Evolutionary conservation across 306 rosid species (phyloP).

Genomic region (Cucumis melo): DNA sequence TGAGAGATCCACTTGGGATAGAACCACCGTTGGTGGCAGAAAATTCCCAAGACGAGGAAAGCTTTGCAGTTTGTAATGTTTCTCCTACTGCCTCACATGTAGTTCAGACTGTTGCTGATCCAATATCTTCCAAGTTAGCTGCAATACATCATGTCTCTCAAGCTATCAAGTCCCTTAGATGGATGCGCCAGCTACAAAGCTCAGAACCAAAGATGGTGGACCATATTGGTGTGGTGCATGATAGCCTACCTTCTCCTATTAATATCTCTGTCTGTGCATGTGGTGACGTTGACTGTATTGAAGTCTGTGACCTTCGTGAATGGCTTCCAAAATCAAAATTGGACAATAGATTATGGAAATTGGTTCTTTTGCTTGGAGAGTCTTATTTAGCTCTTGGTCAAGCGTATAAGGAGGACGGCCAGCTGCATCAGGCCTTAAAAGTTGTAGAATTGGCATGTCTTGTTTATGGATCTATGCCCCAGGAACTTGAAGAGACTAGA

Average conservation of each 20-base stretch:
- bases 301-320: constrained; percentile 89
- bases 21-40: constrained; percentile 23
- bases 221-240: constrained; percentile 28
- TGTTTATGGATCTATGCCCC: constrained; percentile 96
- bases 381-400: constrained; percentile 90
- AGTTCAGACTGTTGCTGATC: constrained; percentile 81
- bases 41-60: constrained; percentile 21
- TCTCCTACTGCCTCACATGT: constrained; percentile 45
- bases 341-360: constrained; percentile 87
- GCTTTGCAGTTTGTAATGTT: constrained; percentile 27
- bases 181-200: constrained; percentile 86
- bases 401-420: constrained; percentile 75
- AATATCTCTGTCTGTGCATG: constrained; percentile 78
- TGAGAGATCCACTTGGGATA: constrained; percentile 19
- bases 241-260: constrained; percentile 35
- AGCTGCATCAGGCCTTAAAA: constrained; percentile 72
- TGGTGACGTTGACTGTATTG: constrained; percentile 91
- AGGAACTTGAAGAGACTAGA: constrained; percentile 65
- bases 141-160: constrained; percentile 97
- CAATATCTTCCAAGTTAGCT: constrained; percentile 80
- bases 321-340: constrained; percentile 93
- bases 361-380: constrained; percentile 94
- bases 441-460: constrained; percentile 83
- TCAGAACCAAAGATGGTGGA: constrained; percentile 45
- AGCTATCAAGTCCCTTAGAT: constrained; percentile 89